phyloP scores from a whole-genome alignment of 163 green algal genomes.

The Chlorella variabilis region DNA sequence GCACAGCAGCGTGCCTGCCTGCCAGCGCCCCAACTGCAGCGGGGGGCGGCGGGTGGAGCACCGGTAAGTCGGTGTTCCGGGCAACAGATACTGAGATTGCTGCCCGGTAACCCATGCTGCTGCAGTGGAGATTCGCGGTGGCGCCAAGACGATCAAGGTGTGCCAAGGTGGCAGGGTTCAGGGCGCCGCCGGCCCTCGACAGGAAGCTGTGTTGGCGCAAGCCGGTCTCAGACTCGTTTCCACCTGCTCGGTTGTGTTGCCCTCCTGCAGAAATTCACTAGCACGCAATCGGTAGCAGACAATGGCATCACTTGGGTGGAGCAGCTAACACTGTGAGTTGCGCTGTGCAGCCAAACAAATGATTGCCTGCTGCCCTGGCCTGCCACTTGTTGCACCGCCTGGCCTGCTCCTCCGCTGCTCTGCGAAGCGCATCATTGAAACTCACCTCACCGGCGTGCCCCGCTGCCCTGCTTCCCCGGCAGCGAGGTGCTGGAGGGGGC shows the following conservation, averaged over 20 bases:
- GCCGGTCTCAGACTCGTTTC: too few species aligned
- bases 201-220: too few species aligned
- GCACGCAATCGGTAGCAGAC: slow-evolving; percentile 33
- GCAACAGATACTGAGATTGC: too few species aligned
- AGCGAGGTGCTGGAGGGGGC: slow-evolving; percentile 83
- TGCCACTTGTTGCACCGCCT: not conserved
- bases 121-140: slow-evolving; percentile 75
- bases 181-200: too few species aligned
- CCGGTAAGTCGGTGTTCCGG: too few species aligned
- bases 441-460: not conserved
- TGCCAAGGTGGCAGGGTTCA: not conserved
- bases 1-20: too few species aligned
- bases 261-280: slow-evolving; percentile 53
- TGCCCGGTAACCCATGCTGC: not conserved
- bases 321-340: slow-evolving; percentile 70
- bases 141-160: slow-evolving; percentile 65
- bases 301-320: slow-evolving; percentile 74
- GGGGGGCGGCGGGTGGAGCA: too few species aligned
- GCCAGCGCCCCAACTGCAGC: not conserved
- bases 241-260: not conserved
- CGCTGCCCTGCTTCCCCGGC: slow-evolving; percentile 1
- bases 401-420: not conserved
- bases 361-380: not conserved
- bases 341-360: not conserved
- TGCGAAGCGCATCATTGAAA: too few species aligned